Base-by-base conservation (phyloP, 306 rosid species). In the Prunus davidiana region DNA sequence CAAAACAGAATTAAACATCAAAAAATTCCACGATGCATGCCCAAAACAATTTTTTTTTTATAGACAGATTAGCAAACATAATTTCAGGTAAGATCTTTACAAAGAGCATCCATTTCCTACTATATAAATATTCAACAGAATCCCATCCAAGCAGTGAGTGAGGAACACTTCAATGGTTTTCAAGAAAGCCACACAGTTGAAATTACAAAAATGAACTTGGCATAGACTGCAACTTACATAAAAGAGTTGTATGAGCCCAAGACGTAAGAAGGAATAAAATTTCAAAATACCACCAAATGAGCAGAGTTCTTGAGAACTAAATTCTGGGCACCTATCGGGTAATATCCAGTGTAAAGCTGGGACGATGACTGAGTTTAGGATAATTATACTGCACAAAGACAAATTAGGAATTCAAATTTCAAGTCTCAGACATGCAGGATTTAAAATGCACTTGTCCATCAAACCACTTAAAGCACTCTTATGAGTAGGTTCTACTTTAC, bases 311-410 rank as follows among this genome's bases (percentile, higher is more conserved):
- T 80, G 92, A 82, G 97, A 86, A 81, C 64, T 78, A 67, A 80
- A 27, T 72, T 72, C 81, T 7, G 86, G 72, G 79, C 90, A 84
- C 30, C 73, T 87, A 81, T 84, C 93, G 43, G 98, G 97, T 82
- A 95, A 81, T 74, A 95, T 89, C 96, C 93, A 84, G 57, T 88
- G 80, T 69, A 95, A 79, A 25, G 88, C 83, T 71, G 97, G 93
- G 84, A 92, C 82, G 61, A 95, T 76, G 58, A 89, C 87, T 28
- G 89, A 84, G 73, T 90, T 86, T 30, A 95, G 90, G 84, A 95
- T 64, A 60, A 85, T 74, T 34, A 95, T 72, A 78, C 98, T 94
- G 96, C 93, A 81, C 63, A 78, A 38, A 81, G 70, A 72, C 54
- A 82, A 45, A 69, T 51, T 12, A 81, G 52, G 84, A 51, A 56